Evolutionary conservation across 306 rosid genomes (phyloP).

Genomic region (Cicer judaicum): DNA sequence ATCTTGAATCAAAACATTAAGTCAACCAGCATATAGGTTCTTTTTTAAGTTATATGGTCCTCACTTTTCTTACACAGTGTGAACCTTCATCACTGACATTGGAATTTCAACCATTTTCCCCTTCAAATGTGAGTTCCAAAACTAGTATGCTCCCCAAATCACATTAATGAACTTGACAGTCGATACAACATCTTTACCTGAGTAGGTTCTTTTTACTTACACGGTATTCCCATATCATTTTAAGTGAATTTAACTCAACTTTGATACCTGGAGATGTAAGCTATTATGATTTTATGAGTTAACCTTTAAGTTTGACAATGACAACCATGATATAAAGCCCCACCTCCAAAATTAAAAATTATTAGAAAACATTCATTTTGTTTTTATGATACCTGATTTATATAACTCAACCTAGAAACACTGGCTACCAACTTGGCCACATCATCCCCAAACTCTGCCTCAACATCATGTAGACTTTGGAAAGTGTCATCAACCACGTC

Average conservation of each 20-base stretch:
- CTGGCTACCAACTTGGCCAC: conserved; percentile 88
- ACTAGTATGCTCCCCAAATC: conserved; percentile 1
- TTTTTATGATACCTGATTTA: conserved; percentile 79
- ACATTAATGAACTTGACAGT: neutral
- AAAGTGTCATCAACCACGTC: conserved; percentile 90
- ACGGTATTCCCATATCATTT: neutral
- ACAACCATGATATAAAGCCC: conserved; percentile 21
- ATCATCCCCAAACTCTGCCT: conserved; percentile 83
- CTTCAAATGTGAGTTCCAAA: neutral
- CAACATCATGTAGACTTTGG: conserved; percentile 67
- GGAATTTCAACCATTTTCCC: neutral
- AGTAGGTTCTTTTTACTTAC: neutral
- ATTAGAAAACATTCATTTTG: conserved; percentile 23
- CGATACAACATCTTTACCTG: neutral
- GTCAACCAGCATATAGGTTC: neutral
- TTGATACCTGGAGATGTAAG: neutral
- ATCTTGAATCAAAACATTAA: neutral
- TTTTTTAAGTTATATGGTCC: neutral
- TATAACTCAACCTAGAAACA: conserved; percentile 88
- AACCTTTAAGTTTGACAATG: neutral
- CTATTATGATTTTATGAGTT: neutral
- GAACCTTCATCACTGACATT: neutral
- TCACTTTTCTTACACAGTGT: neutral
- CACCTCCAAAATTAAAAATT: conserved; percentile 41
- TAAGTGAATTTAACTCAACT: neutral